Conservation (phyloP, 2,329 filamentous ascomycete genomes). For the Colletotrichum chlorophyti region DNA sequence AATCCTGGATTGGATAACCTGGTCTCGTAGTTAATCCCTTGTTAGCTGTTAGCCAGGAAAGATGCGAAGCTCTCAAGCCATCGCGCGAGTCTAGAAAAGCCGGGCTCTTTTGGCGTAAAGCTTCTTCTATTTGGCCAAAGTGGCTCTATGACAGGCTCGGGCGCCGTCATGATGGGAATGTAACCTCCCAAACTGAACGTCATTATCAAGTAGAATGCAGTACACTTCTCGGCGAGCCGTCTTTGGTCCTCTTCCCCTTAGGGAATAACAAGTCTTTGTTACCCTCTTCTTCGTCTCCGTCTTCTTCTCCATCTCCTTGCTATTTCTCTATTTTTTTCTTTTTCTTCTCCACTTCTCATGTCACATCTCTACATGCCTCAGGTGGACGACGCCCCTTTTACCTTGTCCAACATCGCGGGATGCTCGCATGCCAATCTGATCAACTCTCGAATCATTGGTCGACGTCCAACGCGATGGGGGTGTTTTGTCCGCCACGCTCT, state of each 20-base stretch:
- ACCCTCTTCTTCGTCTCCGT: no score
- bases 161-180: neutral
- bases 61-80: neutral
- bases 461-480: neutral
- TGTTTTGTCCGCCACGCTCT: neutral
- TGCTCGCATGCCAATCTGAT: neutral
- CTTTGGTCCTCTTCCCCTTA: no score
- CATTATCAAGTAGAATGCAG: no score
- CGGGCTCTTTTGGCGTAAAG: constrained; percentile 10
- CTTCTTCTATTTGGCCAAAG: neutral
- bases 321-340: neutral
- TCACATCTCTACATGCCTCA: constrained; percentile 18
- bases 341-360: constrained; percentile 3
- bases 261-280: no score
- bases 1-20: no score
- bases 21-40: no score
- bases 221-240: no score
- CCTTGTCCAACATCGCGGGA: neutral
- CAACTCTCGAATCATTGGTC: neutral
- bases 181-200: no score
- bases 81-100: neutral
- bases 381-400: neutral
- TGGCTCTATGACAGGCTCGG: neutral
- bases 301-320: neutral
- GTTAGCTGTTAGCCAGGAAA: neutral